These are phyloP conservation scores for Coffea eugenioides DNA, from an alignment of 257 asterid genomes.

Conservation along the genomic window DNA sequence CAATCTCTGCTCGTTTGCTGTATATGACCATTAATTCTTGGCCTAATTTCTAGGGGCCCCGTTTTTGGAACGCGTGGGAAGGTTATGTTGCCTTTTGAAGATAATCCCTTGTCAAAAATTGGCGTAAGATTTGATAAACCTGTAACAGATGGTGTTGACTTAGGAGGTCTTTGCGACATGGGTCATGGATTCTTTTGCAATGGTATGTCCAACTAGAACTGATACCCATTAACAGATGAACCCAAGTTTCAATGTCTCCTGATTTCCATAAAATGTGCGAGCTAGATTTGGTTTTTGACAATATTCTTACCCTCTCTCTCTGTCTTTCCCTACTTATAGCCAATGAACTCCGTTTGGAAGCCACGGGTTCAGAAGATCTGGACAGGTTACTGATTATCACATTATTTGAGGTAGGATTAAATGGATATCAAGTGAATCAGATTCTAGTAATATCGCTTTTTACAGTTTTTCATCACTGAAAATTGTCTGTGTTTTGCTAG, in stretches of 20 bases:
- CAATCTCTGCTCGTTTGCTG: background rate
- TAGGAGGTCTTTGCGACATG: conserved; percentile 80
- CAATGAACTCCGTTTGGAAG: conserved; percentile 68
- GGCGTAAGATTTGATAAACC: conserved; percentile 86
- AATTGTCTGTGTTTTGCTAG: conserved; percentile 30
- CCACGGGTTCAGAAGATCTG: conserved; percentile 64
- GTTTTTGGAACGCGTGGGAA: conserved; percentile 77
- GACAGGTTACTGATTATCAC: conserved; percentile 61
- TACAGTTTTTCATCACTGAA: background rate
- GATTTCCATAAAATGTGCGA: background rate
- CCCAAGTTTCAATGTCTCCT: background rate
- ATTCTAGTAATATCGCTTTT: background rate
- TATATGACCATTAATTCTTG: conserved; percentile 20
- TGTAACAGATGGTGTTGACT: conserved; percentile 81
- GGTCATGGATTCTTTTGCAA: conserved; percentile 95
- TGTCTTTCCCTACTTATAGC: conserved; percentile 28
- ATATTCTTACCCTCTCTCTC: conserved; percentile 7
- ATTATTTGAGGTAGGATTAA: conserved; percentile 76
- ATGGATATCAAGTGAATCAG: background rate
- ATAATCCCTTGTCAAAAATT: conserved; percentile 72
- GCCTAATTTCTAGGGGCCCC: conserved; percentile 73
- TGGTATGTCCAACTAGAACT: conserved; percentile 39
- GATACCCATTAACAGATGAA: conserved; percentile 1
- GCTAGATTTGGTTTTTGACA: background rate
- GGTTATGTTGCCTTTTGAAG: conserved; percentile 76